Conservation (phyloP, 768 basidiomycete species). For the Nidula microcarpa region DNA sequence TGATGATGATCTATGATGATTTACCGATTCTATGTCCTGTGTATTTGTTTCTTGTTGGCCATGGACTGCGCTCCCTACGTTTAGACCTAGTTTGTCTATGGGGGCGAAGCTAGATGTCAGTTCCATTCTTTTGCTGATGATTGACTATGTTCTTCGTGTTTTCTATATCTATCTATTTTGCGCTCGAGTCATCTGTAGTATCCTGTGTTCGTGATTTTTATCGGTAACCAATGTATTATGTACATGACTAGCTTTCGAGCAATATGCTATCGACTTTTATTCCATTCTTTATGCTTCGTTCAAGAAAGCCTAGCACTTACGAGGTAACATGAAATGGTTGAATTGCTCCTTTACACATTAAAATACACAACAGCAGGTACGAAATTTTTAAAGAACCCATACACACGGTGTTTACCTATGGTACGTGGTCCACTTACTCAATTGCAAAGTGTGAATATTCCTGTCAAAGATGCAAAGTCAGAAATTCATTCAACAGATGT, state of each 20-base stretch:
- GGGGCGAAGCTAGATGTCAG: slow-evolving; percentile 4
- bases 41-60: neutral
- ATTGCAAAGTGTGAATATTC: too few relatives aligned
- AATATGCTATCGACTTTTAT: too few relatives aligned
- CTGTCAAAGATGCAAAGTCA: too few relatives aligned
- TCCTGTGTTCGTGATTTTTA: slow-evolving; percentile 1
- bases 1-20: neutral
- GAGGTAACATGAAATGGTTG: neutral
- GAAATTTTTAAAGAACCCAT: neutral
- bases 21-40: neutral
- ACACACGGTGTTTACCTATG: too few relatives aligned
- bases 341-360: neutral
- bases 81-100: neutral
- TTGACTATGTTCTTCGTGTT: slow-evolving; percentile 8
- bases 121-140: slow-evolving; percentile 8
- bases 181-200: slow-evolving; percentile 3
- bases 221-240: neutral
- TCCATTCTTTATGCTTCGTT: too few relatives aligned
- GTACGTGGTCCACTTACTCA: too few relatives aligned
- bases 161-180: neutral
- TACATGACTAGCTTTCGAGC: neutral
- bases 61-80: neutral
- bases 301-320: too few relatives aligned
- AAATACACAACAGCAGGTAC: neutral
- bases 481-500: too few relatives aligned